Percentiles rank a stretch among this genome's conserved stretches.
phyloP scores from a whole-genome alignment of 768 basidiomycete species.

The Mrakia gelida region DNA sequence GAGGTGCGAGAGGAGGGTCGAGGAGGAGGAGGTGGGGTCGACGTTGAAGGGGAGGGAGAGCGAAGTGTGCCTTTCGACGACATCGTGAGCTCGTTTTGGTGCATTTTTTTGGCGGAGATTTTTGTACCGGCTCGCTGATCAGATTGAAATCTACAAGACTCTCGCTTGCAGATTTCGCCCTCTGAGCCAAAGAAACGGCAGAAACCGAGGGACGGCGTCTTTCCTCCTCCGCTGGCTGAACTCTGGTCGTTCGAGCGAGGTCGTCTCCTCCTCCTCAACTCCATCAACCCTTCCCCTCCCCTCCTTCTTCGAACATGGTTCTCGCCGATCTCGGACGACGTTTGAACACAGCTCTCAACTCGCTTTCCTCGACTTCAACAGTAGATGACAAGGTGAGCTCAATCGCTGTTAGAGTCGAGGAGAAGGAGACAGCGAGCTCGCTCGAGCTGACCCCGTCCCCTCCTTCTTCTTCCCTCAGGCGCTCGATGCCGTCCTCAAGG shows the following conservation, averaged over 20 bases:
- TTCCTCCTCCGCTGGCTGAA: too few relatives aligned
- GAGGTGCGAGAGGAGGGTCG: not conserved
- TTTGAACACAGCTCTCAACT: conserved; percentile 87
- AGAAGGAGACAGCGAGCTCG: not conserved
- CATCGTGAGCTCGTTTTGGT: not conserved
- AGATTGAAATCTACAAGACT: not conserved
- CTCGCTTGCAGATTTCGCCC: not conserved
- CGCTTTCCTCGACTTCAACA: conserved; percentile 76
- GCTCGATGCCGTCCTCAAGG: conserved; percentile 88
- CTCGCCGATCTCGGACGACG: conserved; percentile 89
- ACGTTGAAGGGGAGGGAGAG: not conserved
- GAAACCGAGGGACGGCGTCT: too few relatives aligned
- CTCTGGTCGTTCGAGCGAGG: not conserved
- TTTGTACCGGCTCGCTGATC: not conserved
- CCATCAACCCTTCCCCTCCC: not conserved
- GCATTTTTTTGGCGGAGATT: not conserved
- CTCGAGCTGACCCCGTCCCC: not conserved
- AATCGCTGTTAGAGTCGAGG: not conserved
- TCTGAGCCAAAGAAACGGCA: too few relatives aligned
- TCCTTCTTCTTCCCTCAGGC: conserved; percentile 53
- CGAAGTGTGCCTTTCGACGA: not conserved
- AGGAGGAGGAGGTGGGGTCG: not conserved
- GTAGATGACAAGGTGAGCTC: conserved; percentile 80
- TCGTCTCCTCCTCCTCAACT: not conserved
- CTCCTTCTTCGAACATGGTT: conserved; percentile 61